phyloP scores from a whole-genome alignment of 768 basidiomycete species.

The Leccinum olivaceopallidum region DNA sequence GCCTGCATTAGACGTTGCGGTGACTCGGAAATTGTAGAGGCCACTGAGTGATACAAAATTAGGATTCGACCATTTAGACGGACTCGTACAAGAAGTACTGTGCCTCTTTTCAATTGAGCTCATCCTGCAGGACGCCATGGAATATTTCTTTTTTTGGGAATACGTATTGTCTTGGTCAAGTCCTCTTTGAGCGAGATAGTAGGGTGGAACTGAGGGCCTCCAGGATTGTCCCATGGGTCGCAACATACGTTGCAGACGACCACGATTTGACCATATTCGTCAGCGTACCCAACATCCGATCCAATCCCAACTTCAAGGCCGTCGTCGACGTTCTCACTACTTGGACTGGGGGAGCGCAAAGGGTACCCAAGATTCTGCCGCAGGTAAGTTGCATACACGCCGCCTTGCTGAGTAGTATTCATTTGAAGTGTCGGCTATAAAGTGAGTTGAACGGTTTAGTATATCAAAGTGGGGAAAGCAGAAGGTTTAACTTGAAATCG shows the following conservation, averaged over 20 bases:
- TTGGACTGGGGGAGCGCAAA: conserved; percentile 29
- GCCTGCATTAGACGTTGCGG: not conserved
- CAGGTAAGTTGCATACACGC: conserved; percentile 13
- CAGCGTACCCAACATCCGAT: conserved; percentile 33
- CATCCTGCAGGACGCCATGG: not conserved
- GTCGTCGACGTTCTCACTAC: no score
- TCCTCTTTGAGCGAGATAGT: no score
- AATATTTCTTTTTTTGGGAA: not conserved
- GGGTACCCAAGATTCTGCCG: conserved; percentile 28
- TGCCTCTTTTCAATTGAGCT: not conserved
- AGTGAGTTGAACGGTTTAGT: no score
- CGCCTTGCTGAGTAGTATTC: no score
- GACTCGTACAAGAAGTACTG: no score
- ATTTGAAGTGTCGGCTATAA: no score
- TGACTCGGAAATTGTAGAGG: conserved; percentile 1
- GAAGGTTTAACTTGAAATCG: no score
- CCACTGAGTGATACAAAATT: not conserved
- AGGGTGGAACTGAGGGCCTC: no score
- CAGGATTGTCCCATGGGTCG: no score
- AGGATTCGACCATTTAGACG: not conserved
- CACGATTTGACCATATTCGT: conserved; percentile 26
- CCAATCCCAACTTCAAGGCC: conserved; percentile 25
- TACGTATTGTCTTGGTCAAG: not conserved
- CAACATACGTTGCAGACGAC: conserved; percentile 32
- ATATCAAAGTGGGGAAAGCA: no score